Evolutionary conservation across 2,329 filamentous ascomycete genomes (phyloP), one percentile per base, ranked within the genome.

Genomic region (Fusarium humuli): DNA sequence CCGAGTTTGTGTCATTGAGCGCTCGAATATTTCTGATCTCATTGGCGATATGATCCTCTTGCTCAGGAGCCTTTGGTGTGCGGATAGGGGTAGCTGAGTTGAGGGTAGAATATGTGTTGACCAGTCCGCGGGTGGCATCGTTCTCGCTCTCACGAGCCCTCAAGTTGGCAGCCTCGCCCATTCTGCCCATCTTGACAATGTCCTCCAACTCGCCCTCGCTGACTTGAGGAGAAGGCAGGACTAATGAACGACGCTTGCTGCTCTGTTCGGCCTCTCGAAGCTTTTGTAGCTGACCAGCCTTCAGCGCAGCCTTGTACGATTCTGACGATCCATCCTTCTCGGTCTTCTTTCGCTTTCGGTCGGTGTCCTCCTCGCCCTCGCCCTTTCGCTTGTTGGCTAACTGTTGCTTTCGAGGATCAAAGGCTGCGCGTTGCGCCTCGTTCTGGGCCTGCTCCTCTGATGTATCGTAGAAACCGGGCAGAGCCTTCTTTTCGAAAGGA

Each of bases 161-260:
- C 68, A 86, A 83, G 75, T 90, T 94, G 45, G 96, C 96, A 54
- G 91, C 90, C 77, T 98, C 94, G 40, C 95, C 96, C 65, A 94
- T 89, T 87, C 97, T 92, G 46, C 96, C 95, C 94, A 98, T 97
- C 84, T 99, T 99, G 70, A 99, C 94, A 76, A 99, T 98, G 72
- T 98, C 94, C 77, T 99, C 96, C 63, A 99, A 85, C 81, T 99
- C 96, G 45, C 90, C 87, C 76, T 99, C 96, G 79, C 93, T 91
- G 74, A 99, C 94, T 81, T 99, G 96, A 11, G 96, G 96, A 25
- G 92, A 85, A 11, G 96, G 96, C 27, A 99, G 84, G 47, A 91
- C 90, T n/a, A 99, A 85, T 9, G 91, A 83, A 61, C 94, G 89
- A 61, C 96, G 89, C 82, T 97, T 98, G 84, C 94, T 98, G 82